phyloP scores from a whole-genome alignment of 345 rosid genomes.

The Cardamine occulta region DNA sequence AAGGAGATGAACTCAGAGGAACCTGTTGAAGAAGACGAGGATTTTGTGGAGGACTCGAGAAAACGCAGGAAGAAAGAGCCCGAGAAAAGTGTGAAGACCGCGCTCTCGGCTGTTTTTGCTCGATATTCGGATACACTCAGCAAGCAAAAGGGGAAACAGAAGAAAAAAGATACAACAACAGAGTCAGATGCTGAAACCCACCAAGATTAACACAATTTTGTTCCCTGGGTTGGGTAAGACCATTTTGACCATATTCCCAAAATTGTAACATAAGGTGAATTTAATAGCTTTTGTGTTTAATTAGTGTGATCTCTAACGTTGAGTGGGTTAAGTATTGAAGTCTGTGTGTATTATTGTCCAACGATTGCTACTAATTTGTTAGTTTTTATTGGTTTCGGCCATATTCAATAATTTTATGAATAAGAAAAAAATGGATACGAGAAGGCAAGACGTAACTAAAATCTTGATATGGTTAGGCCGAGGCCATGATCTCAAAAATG shows the following conservation, averaged over 20 bases:
- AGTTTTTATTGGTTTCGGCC: not conserved
- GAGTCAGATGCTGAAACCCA: conserved; percentile 31
- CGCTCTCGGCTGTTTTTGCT: conserved; percentile 74
- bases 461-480: not conserved
- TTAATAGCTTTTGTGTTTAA: not conserved
- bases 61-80: conserved; percentile 68
- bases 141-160: conserved; percentile 37
- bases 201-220: conserved; percentile 9
- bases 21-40: conserved; percentile 50
- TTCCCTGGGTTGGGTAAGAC: not conserved
- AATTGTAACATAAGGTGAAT: conserved; percentile 2
- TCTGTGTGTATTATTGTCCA: not conserved
- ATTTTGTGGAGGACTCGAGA: conserved; percentile 49
- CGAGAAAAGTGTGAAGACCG: conserved; percentile 66
- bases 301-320: not conserved
- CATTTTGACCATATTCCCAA: not conserved
- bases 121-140: conserved; percentile 57
- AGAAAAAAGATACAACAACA: conserved; percentile 13
- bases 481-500: not conserved
- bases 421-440: not conserved
- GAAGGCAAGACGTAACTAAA: not conserved
- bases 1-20: conserved; percentile 49
- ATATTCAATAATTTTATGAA: not conserved
- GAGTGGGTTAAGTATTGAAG: not conserved
- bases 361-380: not conserved